Base-by-base conservation (phyloP, 2,329 filamentous ascomycete species). In the Ophidiomyces ophidiicola region DNA sequence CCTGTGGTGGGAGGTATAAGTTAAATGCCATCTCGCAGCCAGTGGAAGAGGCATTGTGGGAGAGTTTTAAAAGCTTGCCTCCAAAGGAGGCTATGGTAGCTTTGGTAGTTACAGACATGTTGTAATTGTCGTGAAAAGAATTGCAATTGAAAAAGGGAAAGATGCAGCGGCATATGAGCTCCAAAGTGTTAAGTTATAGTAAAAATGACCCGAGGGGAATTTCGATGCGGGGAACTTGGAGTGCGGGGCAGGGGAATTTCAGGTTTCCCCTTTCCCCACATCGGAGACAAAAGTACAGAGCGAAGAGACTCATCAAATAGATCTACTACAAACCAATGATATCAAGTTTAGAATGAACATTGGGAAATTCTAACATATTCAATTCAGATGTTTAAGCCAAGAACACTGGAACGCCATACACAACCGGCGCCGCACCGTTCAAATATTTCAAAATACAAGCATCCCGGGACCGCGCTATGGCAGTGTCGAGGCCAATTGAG, bases 351-450 rank as follows among this genome's bases (percentile, higher is more conserved):
- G n/a, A n/a, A n/a, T n/a, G n/a, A n/a, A n/a, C n/a, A n/a, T n/a
- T n/a, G n/a, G n/a, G n/a, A n/a, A n/a, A n/a, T n/a, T n/a, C n/a
- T n/a, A n/a, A n/a, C n/a, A n/a, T n/a, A n/a, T n/a, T n/a, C n/a
- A n/a, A n/a, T n/a, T n/a, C n/a, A n/a, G n/a, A n/a, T n/a, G n/a
- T 31, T 46, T 51, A 61, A 41, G 53, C 62, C 48, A 94, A 68
- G 62, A 86, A 94, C 46, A 94, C 84, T 20, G 90, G 90, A 55
- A 98, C 80, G 11, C 90, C 90, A 65, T 96, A 98, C 38, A 96
- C 80, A 48, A 90, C 87, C 17, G 90, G 84, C 25, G 88, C 86
- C 7, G 88, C 90, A 0, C 86, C 90, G 52, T 94, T 98, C 50
- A 98, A 66, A 65, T 94, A 96, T 56, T 75, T 75, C 63, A 98